Evolutionary conservation across 805 yeast species (phyloP), one percentile per base, ranked within the genome.

Genomic region (Torulaspora microellipsoides): DNA sequence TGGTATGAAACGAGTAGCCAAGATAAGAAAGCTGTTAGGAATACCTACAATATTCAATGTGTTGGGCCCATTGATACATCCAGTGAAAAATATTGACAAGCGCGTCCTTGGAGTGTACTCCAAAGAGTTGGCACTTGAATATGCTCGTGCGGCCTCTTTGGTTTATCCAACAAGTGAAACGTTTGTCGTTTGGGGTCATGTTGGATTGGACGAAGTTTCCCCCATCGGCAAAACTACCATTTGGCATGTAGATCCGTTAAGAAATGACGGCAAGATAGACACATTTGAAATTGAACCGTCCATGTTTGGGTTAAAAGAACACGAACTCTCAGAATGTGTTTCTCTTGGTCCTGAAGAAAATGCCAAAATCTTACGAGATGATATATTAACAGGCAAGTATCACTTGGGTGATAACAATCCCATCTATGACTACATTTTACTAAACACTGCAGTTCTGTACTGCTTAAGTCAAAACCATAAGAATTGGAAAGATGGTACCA

Each of bases 21-120:
- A 75, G 14, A 67, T 93, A n/a, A 74, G 99, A 56, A 75, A 83
- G 34, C 70, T 78, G 23, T 64, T 93, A 45, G 96, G 96, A 0
- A 76, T 91, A 9, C 98, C 98, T 2, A 84, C 98, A 1, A 86
- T 93, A 17, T 93, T 93, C 75, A 93, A 93, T 64, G 81, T 93
- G 10, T 68, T 93, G 46, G 99, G 99, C 0, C 99, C 99, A 1
- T 68, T 93, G 47, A 70, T 93, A 50, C 95, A 93, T 69, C 99
- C 99, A 3, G 86, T 87, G 8, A 89, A 89, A 1, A 64, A 79
- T 33, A 68, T 79, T 15, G 75, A 76, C 48, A 85, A 93, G 4
- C 75, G 98, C 51, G 81, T 93, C 12, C 71, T 93, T 35, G 99
- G 99, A 34, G 99, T 93, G 1, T 88, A 85, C 65, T 72, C 88